Evolutionary conservation across 495 filamentous ascomycete species (phyloP), one percentile per base, ranked within the genome.

Genomic region (Neurospora sp.): DNA sequence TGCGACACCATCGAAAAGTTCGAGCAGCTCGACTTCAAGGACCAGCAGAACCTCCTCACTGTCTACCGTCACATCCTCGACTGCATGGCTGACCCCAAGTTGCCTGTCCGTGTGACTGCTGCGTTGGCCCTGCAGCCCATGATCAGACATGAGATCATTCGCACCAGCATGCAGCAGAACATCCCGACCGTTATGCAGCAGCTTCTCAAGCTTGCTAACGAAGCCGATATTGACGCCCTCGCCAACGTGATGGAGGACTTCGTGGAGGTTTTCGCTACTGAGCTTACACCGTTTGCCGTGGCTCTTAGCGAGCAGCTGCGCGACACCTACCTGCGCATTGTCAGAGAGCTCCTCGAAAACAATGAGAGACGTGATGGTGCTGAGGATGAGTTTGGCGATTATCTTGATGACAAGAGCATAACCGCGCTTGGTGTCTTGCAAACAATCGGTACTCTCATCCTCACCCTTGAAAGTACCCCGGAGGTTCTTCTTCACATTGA

Each of bases 201-300:
- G 82, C 85, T 99, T 18, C 87, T 99, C 40, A 98, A 98, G 83
- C 84, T 99, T 73, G 95, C 96, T 37, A 97, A 97, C 78, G 94
- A 97, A 82, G 94, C 94, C 61, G 94, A 97, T 76, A 94, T 97
- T 69, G 94, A 97, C 81, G 93, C 94, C 20, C 82, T 97, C 22
- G 93, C 94, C n/a, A 97, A 97, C 76, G 94, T 97, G n/a, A 97
- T 97, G 96, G 96, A 99, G 80, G 96, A 99, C 77, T 98, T 98
- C 80, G 96, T 99, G 69, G 96, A 99, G 81, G 96, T 98, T 0
- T 99, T 99, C 81, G 94, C 96, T 20, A 84, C 92, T 3, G 96
- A 99, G 79, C 87, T 99, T 70, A 99, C 96, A 2, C 96, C 96
- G 9, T 99, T 99, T 78, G 96, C 96, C n/a, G 96, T 98, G 18